These are phyloP conservation scores for Epichloe coenophiala DNA, from an alignment of 2,329 filamentous ascomycete species.

Conservation along the genomic window DNA sequence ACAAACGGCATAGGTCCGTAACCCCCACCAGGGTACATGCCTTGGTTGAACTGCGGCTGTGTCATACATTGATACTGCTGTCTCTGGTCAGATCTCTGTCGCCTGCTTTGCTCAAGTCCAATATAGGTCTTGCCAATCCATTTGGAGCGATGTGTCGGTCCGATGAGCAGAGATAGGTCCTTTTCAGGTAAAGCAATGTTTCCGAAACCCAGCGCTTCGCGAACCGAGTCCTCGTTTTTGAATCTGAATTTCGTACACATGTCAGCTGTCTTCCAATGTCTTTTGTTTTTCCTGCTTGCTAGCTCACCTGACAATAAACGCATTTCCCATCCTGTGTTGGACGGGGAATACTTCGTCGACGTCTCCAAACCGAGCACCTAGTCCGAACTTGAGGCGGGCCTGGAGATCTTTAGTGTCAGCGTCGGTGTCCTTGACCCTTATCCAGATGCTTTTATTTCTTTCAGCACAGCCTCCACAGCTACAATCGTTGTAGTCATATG, in stretches of 20 bases:
- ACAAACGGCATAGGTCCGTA: neutral
- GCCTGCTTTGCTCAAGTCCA: neutral
- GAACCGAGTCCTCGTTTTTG: slow-evolving; percentile 13
- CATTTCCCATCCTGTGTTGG: slow-evolving; percentile 1
- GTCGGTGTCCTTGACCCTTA: slow-evolving; percentile 10
- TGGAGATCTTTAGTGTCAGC: slow-evolving; percentile 11
- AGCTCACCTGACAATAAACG: slow-evolving; percentile 18
- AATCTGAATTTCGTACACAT: slow-evolving; percentile 12
- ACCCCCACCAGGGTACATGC: neutral
- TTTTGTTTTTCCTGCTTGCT: neutral
- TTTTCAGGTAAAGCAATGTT: slow-evolving; percentile 13
- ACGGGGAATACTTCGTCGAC: slow-evolving; percentile 17
- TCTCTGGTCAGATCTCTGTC: slow-evolving; percentile 1
- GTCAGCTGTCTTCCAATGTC: neutral
- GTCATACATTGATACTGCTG: neutral
- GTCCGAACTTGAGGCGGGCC: slow-evolving; percentile 16
- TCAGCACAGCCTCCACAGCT: slow-evolving; percentile 15
- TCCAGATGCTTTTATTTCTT: slow-evolving; percentile 19
- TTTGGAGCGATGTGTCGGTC: slow-evolving; percentile 18
- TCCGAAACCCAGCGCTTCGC: slow-evolving; percentile 12
- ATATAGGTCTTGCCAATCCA: slow-evolving; percentile 13
- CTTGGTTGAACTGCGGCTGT: neutral
- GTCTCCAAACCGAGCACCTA: slow-evolving; percentile 15
- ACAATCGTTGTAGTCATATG: slow-evolving; percentile 16
- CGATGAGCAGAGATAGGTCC: slow-evolving; percentile 13